Conservation (phyloP, 768 basidiomycete genomes). For the Nidula microcarpa region DNA sequence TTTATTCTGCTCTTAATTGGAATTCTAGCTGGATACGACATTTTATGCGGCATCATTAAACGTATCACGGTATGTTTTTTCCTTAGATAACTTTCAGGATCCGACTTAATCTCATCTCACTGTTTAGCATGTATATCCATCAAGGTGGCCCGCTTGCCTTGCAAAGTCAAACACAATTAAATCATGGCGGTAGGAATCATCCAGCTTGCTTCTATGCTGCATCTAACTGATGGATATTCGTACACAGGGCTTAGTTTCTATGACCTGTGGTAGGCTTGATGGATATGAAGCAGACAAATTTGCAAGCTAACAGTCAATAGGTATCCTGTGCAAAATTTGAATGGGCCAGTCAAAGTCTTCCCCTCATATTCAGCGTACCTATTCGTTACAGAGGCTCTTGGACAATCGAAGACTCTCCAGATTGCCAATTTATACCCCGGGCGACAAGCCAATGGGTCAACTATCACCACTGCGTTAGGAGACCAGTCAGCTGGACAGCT, state of each 20-base stretch:
- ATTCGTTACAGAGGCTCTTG: constrained; percentile 46
- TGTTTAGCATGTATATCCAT: constrained; percentile 43
- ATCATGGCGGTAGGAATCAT: constrained; percentile 36
- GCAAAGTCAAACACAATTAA: constrained; percentile 46
- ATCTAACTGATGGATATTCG: too few relatives aligned
- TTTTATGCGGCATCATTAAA: constrained; percentile 48
- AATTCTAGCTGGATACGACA: constrained; percentile 35
- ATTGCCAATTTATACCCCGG: constrained; percentile 51
- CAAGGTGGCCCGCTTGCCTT: constrained; percentile 51
- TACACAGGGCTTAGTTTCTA: constrained; percentile 37
- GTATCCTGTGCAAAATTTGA: constrained; percentile 45
- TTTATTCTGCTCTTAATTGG: neutral
- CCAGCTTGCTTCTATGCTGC: neutral
- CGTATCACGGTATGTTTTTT: constrained; percentile 33
- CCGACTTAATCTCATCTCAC: neutral
- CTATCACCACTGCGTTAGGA: constrained; percentile 46
- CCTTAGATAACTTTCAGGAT: neutral
- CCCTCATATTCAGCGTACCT: constrained; percentile 52
- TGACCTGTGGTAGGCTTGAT: constrained; percentile 35
- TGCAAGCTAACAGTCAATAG: constrained; percentile 16
- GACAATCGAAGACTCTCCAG: constrained; percentile 35
- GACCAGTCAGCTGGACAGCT: constrained; percentile 45
- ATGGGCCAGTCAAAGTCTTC: constrained; percentile 48
- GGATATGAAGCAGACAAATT: too few relatives aligned
- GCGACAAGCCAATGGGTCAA: constrained; percentile 47